Evolutionary conservation across 2,329 filamentous ascomycete genomes (phyloP).

Genomic region (Fusarium zealandicum): DNA sequence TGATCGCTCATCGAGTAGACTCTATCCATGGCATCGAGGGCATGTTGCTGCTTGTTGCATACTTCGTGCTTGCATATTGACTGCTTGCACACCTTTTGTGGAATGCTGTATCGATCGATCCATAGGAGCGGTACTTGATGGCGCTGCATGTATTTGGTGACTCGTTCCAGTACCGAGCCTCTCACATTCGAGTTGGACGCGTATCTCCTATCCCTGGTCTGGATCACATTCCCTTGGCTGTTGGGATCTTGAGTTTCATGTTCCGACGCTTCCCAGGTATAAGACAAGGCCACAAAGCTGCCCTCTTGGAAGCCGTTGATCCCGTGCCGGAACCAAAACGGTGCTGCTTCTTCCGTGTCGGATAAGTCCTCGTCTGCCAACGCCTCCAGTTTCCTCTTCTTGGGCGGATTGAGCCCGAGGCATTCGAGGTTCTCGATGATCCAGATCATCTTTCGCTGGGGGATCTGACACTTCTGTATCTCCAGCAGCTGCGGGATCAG

Average conservation of each 20-base stretch:
- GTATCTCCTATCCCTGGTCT: slow-evolving; percentile 4
- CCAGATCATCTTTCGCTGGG: slow-evolving; percentile 33
- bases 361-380: neutral
- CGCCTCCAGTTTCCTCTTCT: slow-evolving; percentile 5
- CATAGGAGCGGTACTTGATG: slow-evolving; percentile 34
- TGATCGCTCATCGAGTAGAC: slow-evolving; percentile 43
- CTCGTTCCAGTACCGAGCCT: slow-evolving; percentile 36
- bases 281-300: slow-evolving; percentile 21
- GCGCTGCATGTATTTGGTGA: slow-evolving; percentile 37
- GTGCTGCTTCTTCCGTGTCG: neutral
- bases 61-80: slow-evolving; percentile 17
- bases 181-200: slow-evolving; percentile 32
- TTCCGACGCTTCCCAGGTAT: slow-evolving; percentile 29
- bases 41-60: slow-evolving; percentile 39
- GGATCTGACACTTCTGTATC: slow-evolving; percentile 13
- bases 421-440: slow-evolving; percentile 34
- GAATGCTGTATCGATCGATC: slow-evolving; percentile 43
- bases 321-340: slow-evolving; percentile 16
- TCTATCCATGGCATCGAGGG: slow-evolving; percentile 44
- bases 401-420: slow-evolving; percentile 5
- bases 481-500: slow-evolving; percentile 9
- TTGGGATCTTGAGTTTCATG: slow-evolving; percentile 6
- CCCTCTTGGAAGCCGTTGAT: slow-evolving; percentile 18
- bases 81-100: slow-evolving; percentile 33
- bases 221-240: slow-evolving; percentile 8